Evolutionary conservation across 441 rosid species (phyloP).

Genomic region (Biscutella laevigata): DNA sequence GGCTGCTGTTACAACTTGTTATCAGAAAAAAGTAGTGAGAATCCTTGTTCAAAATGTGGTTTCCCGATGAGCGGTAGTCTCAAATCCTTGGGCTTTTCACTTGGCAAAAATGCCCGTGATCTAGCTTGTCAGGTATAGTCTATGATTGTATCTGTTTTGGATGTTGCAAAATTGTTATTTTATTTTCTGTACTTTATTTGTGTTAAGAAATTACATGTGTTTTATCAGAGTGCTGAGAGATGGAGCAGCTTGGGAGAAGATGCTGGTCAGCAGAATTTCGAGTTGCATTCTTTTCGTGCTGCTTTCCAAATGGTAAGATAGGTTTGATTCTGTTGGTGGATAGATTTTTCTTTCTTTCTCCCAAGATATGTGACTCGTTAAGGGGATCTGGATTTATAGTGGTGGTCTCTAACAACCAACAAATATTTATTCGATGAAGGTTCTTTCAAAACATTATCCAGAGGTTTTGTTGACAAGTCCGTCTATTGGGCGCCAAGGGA

Average conservation of each 20-base stretch:
- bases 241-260: constrained; percentile 66
- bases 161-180: constrained; percentile 1
- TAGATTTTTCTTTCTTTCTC: neutral
- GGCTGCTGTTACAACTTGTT: constrained; percentile 94
- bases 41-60: constrained; percentile 37
- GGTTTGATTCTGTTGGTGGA: constrained; percentile 8
- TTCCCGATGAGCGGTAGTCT: constrained; percentile 73
- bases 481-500: constrained; percentile 89
- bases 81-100: constrained; percentile 42
- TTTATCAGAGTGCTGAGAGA: constrained; percentile 83
- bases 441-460: constrained; percentile 65
- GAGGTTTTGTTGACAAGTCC: constrained; percentile 55
- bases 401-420: constrained; percentile 6
- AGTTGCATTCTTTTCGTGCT: constrained; percentile 82
- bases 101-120: constrained; percentile 65
- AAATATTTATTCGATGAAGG: constrained; percentile 36
- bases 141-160: neutral
- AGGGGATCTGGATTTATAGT: neutral
- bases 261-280: constrained; percentile 74
- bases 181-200: neutral
- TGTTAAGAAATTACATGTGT: neutral
- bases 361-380: neutral
- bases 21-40: constrained; percentile 44
- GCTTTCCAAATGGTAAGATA: constrained; percentile 73
- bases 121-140: constrained; percentile 81